Percentiles rank a stretch among this genome's conserved stretches.
phyloP scores from a whole-genome alignment of 2,329 filamentous ascomycete species.

The Colletotrichum tanaceti region DNA sequence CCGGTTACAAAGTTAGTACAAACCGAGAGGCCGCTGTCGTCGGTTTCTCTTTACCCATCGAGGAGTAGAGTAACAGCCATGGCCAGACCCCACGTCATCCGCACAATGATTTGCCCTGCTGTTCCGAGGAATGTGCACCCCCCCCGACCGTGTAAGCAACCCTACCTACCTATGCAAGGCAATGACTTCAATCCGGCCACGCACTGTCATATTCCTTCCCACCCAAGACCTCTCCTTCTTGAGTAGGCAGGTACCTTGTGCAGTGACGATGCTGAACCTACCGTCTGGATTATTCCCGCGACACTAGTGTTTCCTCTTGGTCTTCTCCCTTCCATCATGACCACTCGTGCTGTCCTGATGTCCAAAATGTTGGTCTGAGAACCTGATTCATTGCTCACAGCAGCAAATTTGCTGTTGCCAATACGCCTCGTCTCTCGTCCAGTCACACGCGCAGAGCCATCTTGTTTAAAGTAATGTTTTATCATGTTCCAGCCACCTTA shows the following conservation, averaged over 20 bases:
- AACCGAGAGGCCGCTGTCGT: background rate
- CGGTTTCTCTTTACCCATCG: background rate
- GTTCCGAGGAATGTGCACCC: background rate
- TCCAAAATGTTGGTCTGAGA: background rate
- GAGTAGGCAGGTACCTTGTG: background rate
- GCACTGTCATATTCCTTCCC: background rate
- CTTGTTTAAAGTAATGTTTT: slow-evolving; percentile 33
- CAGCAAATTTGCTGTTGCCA: background rate
- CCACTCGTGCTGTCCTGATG: slow-evolving; percentile 19
- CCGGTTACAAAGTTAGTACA: background rate
- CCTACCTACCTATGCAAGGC: background rate
- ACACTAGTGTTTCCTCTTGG: slow-evolving; percentile 28
- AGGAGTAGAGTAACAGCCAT: background rate
- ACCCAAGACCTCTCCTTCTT: background rate
- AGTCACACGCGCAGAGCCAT: background rate
- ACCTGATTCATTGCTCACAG: background rate
- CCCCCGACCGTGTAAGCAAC: background rate
- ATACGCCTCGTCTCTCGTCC: background rate
- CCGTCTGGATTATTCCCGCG: slow-evolving; percentile 9
- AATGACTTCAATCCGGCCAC: background rate
- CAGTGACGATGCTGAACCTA: slow-evolving; percentile 10
- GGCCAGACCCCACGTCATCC: slow-evolving; percentile 1
- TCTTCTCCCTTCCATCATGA: slow-evolving; percentile 27
- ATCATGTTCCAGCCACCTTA: slow-evolving; percentile 39
- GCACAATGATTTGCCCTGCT: background rate